A percentile compares a stretch with the other conserved stretches of the same genome.
Conservation (phyloP, 2,329 filamentous ascomycete species). For the Calycina herbarum region DNA sequence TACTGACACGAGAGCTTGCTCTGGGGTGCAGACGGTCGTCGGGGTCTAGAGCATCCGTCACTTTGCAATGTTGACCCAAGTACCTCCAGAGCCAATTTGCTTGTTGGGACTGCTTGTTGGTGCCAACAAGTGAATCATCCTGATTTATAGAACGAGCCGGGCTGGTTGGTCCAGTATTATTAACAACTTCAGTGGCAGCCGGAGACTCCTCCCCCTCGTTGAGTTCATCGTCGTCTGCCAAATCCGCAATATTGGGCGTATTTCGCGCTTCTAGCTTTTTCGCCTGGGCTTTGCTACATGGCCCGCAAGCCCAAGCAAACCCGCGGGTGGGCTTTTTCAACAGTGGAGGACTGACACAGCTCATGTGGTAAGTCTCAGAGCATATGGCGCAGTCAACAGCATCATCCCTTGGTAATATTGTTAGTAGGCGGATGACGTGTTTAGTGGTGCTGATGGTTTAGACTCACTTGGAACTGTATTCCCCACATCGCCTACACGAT, state of each 20-base stretch:
- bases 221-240: conserved; percentile 60
- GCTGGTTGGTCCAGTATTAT: conserved; percentile 62
- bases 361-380: conserved; percentile 96
- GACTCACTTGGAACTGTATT: conserved; percentile 86
- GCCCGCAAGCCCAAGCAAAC: conserved; percentile 96
- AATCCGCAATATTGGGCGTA: conserved; percentile 72
- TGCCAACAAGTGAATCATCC: conserved; percentile 54
- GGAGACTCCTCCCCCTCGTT: conserved; percentile 74
- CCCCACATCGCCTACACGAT: conserved; percentile 86
- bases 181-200: conserved; percentile 48
- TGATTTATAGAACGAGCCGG: conserved; percentile 58
- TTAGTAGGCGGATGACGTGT: neutral
- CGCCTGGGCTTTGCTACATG: conserved; percentile 95
- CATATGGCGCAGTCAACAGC: conserved; percentile 98
- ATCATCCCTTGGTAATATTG: conserved; percentile 64
- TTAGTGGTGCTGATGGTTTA: neutral
- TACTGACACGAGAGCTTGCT: conserved; percentile 87
- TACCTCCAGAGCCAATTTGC: conserved; percentile 94
- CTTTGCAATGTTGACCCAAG: conserved; percentile 89
- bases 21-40: conserved; percentile 97
- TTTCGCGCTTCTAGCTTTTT: conserved; percentile 86
- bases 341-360: conserved; percentile 88
- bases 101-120: conserved; percentile 83
- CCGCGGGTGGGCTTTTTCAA: conserved; percentile 95
- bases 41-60: conserved; percentile 93